phyloP scores from a whole-genome alignment of 2,329 filamentous ascomycete genomes.

The Drechslerella dactyloides region DNA sequence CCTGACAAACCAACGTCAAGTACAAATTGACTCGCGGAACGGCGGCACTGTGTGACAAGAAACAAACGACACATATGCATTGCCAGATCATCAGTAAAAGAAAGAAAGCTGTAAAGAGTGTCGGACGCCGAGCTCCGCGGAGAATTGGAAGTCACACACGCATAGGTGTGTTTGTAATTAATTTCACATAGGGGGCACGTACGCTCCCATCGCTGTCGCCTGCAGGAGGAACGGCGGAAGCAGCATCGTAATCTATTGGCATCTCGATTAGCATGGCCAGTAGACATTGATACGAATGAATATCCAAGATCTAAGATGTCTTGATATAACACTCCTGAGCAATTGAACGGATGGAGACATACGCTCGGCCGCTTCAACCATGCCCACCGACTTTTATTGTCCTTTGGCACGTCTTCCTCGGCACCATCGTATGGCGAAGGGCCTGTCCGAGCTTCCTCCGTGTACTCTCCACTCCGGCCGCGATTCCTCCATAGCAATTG shows the following conservation, averaged over 20 bases:
- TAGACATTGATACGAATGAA: no score
- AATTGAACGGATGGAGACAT: background rate
- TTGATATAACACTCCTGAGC: no score
- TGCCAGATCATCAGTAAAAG: conserved; percentile 11
- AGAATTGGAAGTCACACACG: background rate
- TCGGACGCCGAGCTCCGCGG: no score
- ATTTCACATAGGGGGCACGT: conserved; percentile 53
- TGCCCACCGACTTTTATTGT: conserved; percentile 15
- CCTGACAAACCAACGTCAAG: conserved; percentile 78
- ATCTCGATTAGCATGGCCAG: conserved; percentile 7
- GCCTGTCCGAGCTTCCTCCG: conserved; percentile 15
- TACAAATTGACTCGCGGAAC: conserved; percentile 63
- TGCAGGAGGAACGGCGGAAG: conserved; percentile 82
- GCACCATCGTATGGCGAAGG: conserved; percentile 41
- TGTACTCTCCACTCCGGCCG: conserved; percentile 10
- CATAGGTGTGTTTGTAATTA: background rate
- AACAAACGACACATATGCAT: background rate
- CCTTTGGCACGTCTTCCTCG: conserved; percentile 5
- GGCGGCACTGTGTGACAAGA: conserved; percentile 36
- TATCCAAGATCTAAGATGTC: no score
- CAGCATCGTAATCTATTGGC: conserved; percentile 71
- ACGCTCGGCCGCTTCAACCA: conserved; percentile 52
- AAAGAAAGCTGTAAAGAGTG: background rate
- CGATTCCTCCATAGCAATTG: conserved; percentile 9
- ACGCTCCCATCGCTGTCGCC: conserved; percentile 83